Percentiles rank a stretch among this genome's conserved stretches.
These are phyloP conservation scores for Rosa multiflora DNA, from an alignment of 306 rosid genomes.

Conservation along the genomic window DNA sequence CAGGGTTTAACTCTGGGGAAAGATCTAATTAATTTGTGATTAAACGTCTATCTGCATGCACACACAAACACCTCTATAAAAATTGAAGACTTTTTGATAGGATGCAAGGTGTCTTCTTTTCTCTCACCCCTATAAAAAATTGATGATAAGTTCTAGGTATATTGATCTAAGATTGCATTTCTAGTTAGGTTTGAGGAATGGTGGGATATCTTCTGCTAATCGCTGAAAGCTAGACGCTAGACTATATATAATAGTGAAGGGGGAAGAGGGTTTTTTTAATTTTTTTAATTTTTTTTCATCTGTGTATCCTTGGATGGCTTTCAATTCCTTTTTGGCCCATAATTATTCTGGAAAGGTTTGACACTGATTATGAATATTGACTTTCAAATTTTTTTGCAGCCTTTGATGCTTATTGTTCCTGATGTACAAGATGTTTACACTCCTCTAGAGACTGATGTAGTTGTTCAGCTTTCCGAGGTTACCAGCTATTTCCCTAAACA, in stretches of 20 bases:
- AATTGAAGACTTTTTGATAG: not conserved
- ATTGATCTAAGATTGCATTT: not conserved
- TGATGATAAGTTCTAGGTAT: not conserved
- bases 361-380: conserved; percentile 32
- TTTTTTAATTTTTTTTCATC: too few species aligned
- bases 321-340: not conserved
- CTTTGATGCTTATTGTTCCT: conserved; percentile 96
- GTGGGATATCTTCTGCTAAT: not conserved
- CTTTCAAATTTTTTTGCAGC: conserved; percentile 51
- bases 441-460: conserved; percentile 86
- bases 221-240: not conserved
- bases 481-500: conserved; percentile 19
- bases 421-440: conserved; percentile 98
- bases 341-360: not conserved
- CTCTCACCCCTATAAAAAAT: not conserved
- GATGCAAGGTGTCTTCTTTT: not conserved
- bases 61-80: not conserved
- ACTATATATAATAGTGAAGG: not conserved
- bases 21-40: not conserved
- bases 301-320: not conserved
- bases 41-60: not conserved
- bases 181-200: not conserved
- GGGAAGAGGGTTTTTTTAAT: not conserved
- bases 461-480: conserved; percentile 93
- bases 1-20: not conserved